phyloP scores from a whole-genome alignment of 306 rosid genomes.

The Myrica gale region DNA sequence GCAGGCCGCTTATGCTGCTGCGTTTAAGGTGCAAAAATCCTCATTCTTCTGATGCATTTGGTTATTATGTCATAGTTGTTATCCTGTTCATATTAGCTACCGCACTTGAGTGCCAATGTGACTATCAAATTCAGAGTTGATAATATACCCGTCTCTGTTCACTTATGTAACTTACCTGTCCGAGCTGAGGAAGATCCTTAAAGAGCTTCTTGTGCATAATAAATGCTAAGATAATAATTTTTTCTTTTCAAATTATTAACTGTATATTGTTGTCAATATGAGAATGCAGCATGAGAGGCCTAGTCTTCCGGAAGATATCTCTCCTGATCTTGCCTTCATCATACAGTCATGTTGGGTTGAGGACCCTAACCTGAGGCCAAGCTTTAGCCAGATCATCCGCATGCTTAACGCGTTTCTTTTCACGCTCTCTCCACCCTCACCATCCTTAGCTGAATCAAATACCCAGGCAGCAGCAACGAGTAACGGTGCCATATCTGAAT shows the following conservation, averaged over 20 bases:
- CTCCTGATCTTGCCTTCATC: slow-evolving; percentile 73
- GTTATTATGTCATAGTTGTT: not conserved
- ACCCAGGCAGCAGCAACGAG: slow-evolving; percentile 48
- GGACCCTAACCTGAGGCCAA: slow-evolving; percentile 82
- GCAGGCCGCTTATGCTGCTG: slow-evolving; percentile 99
- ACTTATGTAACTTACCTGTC: not conserved
- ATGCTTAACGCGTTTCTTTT: slow-evolving; percentile 73
- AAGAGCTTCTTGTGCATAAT: slow-evolving; percentile 1
- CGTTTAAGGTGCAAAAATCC: slow-evolving; percentile 71
- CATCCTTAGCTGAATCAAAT: slow-evolving; percentile 45
- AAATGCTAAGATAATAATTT: not conserved
- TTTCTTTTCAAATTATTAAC: not conserved
- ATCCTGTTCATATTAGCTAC: not conserved
- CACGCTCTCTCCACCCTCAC: slow-evolving; percentile 57
- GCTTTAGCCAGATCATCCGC: slow-evolving; percentile 80
- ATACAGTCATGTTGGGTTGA: slow-evolving; percentile 97
- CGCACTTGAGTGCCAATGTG: slow-evolving; percentile 10
- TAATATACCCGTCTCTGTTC: not conserved
- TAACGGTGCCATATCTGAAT: slow-evolving; percentile 53
- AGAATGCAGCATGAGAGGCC: slow-evolving; percentile 92
- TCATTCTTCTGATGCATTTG: slow-evolving; percentile 17
- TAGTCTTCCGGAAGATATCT: slow-evolving; percentile 61
- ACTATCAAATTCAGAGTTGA: slow-evolving; percentile 12
- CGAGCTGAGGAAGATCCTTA: slow-evolving; percentile 16
- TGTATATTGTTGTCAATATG: slow-evolving; percentile 35